These are phyloP conservation scores for Zangia roseola DNA, from an alignment of 768 basidiomycete species.

Conservation along the genomic window DNA sequence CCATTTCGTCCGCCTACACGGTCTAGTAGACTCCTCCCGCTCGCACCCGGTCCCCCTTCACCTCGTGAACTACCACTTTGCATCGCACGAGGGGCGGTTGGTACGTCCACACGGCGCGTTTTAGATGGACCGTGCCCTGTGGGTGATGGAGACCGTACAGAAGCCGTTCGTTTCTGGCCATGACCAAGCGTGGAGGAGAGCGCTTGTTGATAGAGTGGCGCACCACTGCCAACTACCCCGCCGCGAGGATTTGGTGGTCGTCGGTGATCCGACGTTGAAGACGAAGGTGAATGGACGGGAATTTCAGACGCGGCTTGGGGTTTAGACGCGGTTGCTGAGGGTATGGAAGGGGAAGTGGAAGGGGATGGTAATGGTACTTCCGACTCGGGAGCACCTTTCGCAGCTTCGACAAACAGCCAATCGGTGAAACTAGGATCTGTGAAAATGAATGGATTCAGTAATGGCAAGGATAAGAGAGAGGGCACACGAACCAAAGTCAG, in stretches of 20 bases:
- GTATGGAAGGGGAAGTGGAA: slow-evolving; percentile 22
- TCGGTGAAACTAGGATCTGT: slow-evolving; percentile 81
- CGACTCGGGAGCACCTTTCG: slow-evolving; percentile 60
- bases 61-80: slow-evolving; percentile 25
- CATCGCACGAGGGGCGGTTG: slow-evolving; percentile 88
- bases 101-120: slow-evolving; percentile 69
- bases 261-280: slow-evolving; percentile 15
- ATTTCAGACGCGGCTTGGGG: slow-evolving; percentile 30
- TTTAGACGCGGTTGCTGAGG: slow-evolving; percentile 27
- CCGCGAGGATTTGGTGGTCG: slow-evolving; percentile 50
- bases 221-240: slow-evolving; percentile 27
- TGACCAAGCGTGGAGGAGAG: slow-evolving; percentile 54
- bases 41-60: slow-evolving; percentile 18
- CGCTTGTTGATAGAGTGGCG: slow-evolving; percentile 68
- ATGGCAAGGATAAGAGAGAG: neutral
- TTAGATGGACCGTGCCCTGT: slow-evolving; percentile 68
- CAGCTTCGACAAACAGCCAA: slow-evolving; percentile 83
- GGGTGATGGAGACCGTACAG: slow-evolving; percentile 63
- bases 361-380: slow-evolving; percentile 39
- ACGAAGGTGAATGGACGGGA: slow-evolving; percentile 20
- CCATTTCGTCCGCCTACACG: slow-evolving; percentile 64
- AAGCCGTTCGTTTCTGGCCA: slow-evolving; percentile 63
- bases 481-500: slow-evolving; percentile 64
- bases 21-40: slow-evolving; percentile 71
- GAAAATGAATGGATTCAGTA: slow-evolving; percentile 9